Base-by-base conservation (phyloP, 495 filamentous ascomycete species). In the Aspergillus sparsus region DNA sequence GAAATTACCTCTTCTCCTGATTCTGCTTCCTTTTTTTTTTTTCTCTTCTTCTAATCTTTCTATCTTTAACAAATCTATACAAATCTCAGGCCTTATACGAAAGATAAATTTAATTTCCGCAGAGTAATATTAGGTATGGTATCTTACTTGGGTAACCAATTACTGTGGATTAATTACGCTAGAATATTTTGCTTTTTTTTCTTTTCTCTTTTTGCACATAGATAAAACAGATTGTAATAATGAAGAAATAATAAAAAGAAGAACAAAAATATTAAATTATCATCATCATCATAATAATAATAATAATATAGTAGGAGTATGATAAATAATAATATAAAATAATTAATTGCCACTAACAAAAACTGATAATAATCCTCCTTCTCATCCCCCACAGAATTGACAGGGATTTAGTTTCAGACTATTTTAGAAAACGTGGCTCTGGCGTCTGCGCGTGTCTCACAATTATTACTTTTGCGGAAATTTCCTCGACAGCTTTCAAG, bases 351-450 rank as follows among this genome's bases (percentile, higher is more conserved):
- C 45, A 33, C 21, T 15, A 34, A 47, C 12, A 8, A 7, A 51
- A 31, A 12, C 5, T 12, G 18, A 51, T 7, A 51, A 32, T 46
- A 15, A 34, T 41, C 21, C 13, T 51, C 15, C 6, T 51, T 51
- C 31, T 16, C 11, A 39, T 46, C 56, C 56, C 56, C 56, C 56
- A 58, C 56, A 58, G 46, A 41, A 45, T 36, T 36, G 44, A 49
- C 55, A 57, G 32, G 55, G 45, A 58, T 58, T 27, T 12, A 51
- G 55, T 50, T 58, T 49, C 55, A 31, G 54, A 57, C 44, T 45
- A 57, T 49, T 36, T 31, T 9, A 34, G n/a, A 58, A 58, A 58
- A 58, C 56, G 56, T 60, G 57, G 57, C 57, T 53, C 41, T 49
- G 49, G 57, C 46, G 47, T 18, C 57, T 51, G 37, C 57, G 49